Conservation (phyloP, 73 alveolate species). For the Stentor roeselii region DNA sequence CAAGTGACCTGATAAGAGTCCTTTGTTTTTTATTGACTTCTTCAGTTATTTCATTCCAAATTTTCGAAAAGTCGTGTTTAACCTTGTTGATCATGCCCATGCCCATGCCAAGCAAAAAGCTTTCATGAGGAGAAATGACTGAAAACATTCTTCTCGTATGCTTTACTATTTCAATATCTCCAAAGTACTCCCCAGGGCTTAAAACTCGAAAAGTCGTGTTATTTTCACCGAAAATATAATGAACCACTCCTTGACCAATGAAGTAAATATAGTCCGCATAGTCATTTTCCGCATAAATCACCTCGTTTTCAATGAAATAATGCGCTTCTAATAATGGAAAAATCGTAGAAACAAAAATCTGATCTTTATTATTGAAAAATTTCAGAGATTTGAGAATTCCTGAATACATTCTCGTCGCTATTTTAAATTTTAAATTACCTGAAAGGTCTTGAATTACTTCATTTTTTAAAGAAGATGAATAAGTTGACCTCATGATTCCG, state of each 20-base stretch:
- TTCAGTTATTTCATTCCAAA: neutral
- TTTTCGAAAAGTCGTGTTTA: neutral
- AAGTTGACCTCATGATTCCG: slow-evolving; percentile 28
- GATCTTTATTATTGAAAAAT: slow-evolving; percentile 57
- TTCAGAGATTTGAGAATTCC: slow-evolving; percentile 57
- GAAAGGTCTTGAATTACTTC: slow-evolving; percentile 61
- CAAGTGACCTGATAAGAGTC: neutral
- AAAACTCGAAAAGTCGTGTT: neutral
- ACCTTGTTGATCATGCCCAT: neutral
- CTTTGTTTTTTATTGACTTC: neutral
- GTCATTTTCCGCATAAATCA: slow-evolving; percentile 54
- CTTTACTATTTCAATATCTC: no score
- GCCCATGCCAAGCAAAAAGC: neutral
- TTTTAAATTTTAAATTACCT: slow-evolving; percentile 58
- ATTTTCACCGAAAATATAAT: slow-evolving; percentile 35
- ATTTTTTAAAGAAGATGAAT: slow-evolving; percentile 38
- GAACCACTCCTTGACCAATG: slow-evolving; percentile 61
- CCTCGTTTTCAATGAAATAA: slow-evolving; percentile 52
- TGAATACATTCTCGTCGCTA: slow-evolving; percentile 61
- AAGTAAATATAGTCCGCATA: slow-evolving; percentile 68
- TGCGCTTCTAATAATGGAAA: slow-evolving; percentile 61
- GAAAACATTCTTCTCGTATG: no score
- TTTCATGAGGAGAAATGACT: neutral
- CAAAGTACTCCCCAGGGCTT: neutral
- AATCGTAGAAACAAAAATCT: slow-evolving; percentile 55